Evolutionary conservation across 345 rosid species (phyloP).

Genomic region (Eucalyptus camaldulensis): DNA sequence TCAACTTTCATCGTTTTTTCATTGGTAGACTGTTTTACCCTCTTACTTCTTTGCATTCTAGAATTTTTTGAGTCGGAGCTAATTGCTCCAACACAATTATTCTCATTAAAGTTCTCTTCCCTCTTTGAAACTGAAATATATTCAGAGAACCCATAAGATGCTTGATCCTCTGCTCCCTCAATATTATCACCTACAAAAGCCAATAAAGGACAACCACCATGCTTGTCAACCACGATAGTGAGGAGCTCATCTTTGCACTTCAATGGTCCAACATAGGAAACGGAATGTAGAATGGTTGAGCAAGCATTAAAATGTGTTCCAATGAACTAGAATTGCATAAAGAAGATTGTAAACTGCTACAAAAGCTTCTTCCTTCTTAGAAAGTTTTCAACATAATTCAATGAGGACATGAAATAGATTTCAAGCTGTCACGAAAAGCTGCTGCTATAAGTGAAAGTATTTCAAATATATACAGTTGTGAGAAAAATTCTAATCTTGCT

Average conservation of each 20-base stretch:
- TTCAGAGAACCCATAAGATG: conserved; percentile 7
- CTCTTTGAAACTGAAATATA: conserved; percentile 13
- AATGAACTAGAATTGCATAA: background rate
- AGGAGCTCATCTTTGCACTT: background rate
- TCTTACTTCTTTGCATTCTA: conserved; percentile 16
- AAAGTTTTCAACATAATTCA: background rate
- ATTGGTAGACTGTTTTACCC: conserved; percentile 15
- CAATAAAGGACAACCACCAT: background rate
- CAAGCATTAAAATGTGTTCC: background rate
- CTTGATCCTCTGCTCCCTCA: conserved; percentile 4
- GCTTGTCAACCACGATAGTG: conserved; percentile 25
- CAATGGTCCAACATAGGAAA: background rate
- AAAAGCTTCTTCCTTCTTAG: background rate
- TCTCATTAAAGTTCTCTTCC: background rate
- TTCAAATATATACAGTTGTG: background rate
- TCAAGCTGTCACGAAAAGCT: background rate
- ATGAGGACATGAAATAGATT: background rate
- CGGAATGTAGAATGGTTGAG: background rate
- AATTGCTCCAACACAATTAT: conserved; percentile 7
- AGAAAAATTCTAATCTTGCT: background rate
- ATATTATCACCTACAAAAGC: background rate
- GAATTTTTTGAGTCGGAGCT: conserved; percentile 17
- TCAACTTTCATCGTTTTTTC: conserved; percentile 7
- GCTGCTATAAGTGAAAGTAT: background rate
- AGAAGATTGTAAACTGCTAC: background rate